Evolutionary conservation across 306 rosid genomes (phyloP).

Genomic region (Cicer yamashitae): DNA sequence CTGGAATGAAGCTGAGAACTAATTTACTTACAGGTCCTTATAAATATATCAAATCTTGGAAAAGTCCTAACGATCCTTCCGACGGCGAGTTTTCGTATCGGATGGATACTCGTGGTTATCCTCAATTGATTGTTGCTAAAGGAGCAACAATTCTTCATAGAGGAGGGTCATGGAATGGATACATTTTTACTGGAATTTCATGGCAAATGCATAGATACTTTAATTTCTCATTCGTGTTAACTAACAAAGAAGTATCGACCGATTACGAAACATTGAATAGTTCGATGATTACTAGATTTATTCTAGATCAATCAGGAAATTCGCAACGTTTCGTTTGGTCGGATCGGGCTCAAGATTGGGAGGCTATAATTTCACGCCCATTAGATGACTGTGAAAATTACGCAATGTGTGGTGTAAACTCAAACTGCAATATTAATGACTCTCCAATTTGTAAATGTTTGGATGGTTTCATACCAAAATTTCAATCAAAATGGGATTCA

Average conservation of each 20-base stretch:
- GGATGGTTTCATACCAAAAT: constrained; percentile 32
- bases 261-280: not conserved
- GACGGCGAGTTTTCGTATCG: constrained; percentile 32
- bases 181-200: not conserved
- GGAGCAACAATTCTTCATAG: not conserved
- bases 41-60: constrained; percentile 41
- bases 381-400: constrained; percentile 42
- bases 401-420: constrained; percentile 36
- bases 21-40: constrained; percentile 7
- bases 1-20: constrained; percentile 23
- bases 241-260: constrained; percentile 31
- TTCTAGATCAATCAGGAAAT: not conserved
- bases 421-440: constrained; percentile 7
- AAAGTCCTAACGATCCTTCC: constrained; percentile 17
- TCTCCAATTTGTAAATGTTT: constrained; percentile 41
- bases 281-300: constrained; percentile 10
- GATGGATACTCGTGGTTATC: constrained; percentile 34
- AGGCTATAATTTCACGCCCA: not conserved
- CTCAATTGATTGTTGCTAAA: constrained; percentile 26
- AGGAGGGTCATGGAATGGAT: constrained; percentile 47
- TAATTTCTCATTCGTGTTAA: constrained; percentile 11
- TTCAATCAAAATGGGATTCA: not conserved
- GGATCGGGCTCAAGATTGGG: constrained; percentile 32
- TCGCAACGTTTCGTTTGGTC: constrained; percentile 42
- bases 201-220: not conserved